phyloP scores from a whole-genome alignment of 768 basidiomycete species.

The Agaricus sinodeliciosus region DNA sequence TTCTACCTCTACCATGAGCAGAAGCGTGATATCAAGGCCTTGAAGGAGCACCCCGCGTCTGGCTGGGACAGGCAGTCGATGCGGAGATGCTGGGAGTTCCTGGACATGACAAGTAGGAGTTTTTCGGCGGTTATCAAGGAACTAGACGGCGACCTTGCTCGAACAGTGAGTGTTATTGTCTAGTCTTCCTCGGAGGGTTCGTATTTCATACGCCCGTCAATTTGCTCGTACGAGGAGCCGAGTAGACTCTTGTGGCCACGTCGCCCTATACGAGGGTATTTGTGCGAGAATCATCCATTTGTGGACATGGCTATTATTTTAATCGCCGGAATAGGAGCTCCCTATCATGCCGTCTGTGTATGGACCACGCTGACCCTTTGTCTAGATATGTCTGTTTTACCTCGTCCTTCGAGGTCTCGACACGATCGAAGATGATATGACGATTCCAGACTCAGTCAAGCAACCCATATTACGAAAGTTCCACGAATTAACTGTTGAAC shows the following conservation, averaged over 20 bases:
- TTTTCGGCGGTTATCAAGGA: slow-evolving; percentile 95
- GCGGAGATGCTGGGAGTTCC: slow-evolving; percentile 84
- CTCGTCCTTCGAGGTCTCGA: slow-evolving; percentile 91
- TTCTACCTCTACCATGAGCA: slow-evolving; percentile 79
- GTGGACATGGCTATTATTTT: background rate
- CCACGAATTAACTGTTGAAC: slow-evolving; percentile 68
- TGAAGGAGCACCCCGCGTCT: slow-evolving; percentile 68
- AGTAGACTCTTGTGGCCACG: background rate
- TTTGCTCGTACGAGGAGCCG: background rate
- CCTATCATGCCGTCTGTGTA: background rate
- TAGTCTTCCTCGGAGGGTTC: slow-evolving; percentile 4
- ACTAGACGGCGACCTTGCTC: slow-evolving; percentile 88
- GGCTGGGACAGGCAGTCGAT: slow-evolving; percentile 86
- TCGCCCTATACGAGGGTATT: background rate
- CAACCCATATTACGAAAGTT: slow-evolving; percentile 81
- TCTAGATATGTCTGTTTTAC: slow-evolving; percentile 90
- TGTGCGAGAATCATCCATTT: background rate
- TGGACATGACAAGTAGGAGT: slow-evolving; percentile 85
- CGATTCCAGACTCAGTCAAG: slow-evolving; percentile 79
- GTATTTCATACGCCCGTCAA: background rate
- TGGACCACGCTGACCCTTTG: background rate
- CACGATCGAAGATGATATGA: slow-evolving; percentile 99
- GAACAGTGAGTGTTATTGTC: slow-evolving; percentile 58
- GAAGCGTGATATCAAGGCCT: slow-evolving; percentile 74
- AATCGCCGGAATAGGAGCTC: background rate